A percentile compares a stretch with the other conserved stretches of the same genome.
These are phyloP conservation scores for Ogataea nitratoaversa DNA, from an alignment of 805 yeast genomes.

Conservation along the genomic window DNA sequence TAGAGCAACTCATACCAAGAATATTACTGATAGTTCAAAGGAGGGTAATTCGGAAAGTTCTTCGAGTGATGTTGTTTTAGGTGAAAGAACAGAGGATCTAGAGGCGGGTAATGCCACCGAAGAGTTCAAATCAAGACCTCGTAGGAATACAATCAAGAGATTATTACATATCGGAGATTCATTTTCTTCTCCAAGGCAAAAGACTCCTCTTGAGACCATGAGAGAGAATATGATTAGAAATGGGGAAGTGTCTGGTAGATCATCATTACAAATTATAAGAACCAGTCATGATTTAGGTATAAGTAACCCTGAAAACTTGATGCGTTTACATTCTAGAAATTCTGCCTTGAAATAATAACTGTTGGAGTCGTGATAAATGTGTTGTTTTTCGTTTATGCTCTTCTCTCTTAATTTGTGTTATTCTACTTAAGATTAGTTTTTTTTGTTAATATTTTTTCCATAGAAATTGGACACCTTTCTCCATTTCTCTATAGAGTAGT, in stretches of 20 bases:
- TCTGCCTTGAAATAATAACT: conserved; percentile 1
- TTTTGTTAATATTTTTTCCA: too few species aligned
- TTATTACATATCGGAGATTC: conserved; percentile 8
- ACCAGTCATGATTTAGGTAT: conserved; percentile 22
- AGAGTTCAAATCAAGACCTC: conserved; percentile 6
- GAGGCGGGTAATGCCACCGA: conserved; percentile 6
- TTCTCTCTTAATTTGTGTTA: neutral
- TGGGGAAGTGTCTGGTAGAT: conserved; percentile 22
- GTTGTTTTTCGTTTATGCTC: neutral
- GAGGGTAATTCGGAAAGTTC: conserved; percentile 3
- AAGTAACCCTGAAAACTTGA: conserved; percentile 19
- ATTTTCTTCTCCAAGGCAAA: neutral
- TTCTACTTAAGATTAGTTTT: neutral
- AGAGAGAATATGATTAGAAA: conserved; percentile 18
- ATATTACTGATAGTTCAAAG: neutral
- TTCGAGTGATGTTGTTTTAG: conserved; percentile 4
- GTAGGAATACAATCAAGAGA: conserved; percentile 15
- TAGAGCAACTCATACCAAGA: conserved; percentile 5
- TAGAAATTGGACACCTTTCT: too few species aligned
- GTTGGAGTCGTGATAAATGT: too few species aligned
- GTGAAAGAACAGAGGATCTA: conserved; percentile 14
- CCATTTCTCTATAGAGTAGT: too few species aligned
- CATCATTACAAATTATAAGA: conserved; percentile 24
- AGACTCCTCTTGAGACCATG: conserved; percentile 14
- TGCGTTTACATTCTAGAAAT: conserved; percentile 20